Evolutionary conservation across 2,329 filamentous ascomycete species (phyloP).

Genomic region (Xenosphaeropsis pyriputrescens): DNA sequence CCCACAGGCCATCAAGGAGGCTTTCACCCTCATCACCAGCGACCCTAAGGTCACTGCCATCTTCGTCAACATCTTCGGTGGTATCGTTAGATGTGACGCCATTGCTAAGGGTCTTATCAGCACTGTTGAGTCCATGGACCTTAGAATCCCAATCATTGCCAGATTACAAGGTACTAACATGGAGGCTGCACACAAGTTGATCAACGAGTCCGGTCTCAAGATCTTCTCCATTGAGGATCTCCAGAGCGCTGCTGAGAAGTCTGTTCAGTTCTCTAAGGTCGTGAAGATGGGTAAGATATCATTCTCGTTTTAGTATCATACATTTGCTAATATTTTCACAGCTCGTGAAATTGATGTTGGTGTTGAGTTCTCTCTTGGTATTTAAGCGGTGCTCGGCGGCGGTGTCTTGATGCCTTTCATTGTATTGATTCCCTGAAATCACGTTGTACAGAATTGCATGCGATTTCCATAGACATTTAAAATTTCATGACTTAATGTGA

Average conservation of each 20-base stretch:
- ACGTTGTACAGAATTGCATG: too few relatives aligned
- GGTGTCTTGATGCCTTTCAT: constrained; percentile 9
- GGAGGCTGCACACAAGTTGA: constrained; percentile 79
- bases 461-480: too few relatives aligned
- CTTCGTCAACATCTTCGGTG: constrained; percentile 99
- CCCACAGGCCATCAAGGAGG: constrained; percentile 89
- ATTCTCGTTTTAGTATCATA: neutral
- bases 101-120: constrained; percentile 94
- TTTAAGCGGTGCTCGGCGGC: constrained; percentile 33
- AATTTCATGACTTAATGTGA: too few relatives aligned
- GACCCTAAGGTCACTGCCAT: constrained; percentile 97
- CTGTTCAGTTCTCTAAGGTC: constrained; percentile 96
- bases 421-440: constrained; percentile 16
- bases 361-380: constrained; percentile 88
- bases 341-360: constrained; percentile 94
- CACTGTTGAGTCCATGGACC: constrained; percentile 86
- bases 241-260: constrained; percentile 93
- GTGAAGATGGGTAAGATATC: constrained; percentile 79
- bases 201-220: constrained; percentile 97
- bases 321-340: constrained; percentile 21
- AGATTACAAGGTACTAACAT: constrained; percentile 98
- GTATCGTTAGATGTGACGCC: constrained; percentile 94
- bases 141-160: constrained; percentile 92
- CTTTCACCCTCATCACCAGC: constrained; percentile 96
- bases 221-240: constrained; percentile 99